Conservation (phyloP, 2,329 filamentous ascomycete species). For the Thielaviopsis euricoi region DNA sequence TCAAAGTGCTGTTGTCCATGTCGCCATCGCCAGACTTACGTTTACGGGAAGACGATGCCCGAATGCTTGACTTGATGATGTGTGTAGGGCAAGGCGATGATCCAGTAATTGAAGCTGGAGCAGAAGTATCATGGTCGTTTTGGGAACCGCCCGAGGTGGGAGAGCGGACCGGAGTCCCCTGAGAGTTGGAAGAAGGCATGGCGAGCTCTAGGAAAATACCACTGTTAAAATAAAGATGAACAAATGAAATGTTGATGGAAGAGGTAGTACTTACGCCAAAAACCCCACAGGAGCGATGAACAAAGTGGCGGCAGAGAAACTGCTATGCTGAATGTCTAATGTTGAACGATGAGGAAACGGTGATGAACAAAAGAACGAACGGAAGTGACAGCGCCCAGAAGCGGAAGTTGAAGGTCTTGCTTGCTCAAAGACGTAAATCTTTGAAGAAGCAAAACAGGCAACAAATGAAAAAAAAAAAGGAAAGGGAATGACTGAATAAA, state of each 20-base stretch:
- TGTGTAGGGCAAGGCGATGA: background rate
- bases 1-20: background rate
- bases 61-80: background rate
- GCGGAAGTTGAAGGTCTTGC: background rate
- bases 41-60: background rate
- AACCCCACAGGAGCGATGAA: background rate
- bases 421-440: background rate
- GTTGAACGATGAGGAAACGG: background rate
- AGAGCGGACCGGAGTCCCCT: background rate
- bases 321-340: background rate
- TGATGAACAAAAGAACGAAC: background rate
- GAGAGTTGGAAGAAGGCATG: background rate
- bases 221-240: too few relatives aligned
- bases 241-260: background rate
- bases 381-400: background rate
- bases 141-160: background rate
- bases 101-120: background rate
- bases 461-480: background rate
- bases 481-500: background rate
- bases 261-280: background rate
- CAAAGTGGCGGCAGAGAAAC: background rate
- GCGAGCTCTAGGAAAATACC: background rate
- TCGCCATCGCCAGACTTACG: background rate
- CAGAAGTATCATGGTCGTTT: background rate
- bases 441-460: background rate